Conservation (phyloP, 176 grass and related monocot species). For the Hordeum vulgare region MorexV3_pseudomolecules_assembly NC_058520.1:298068506-298069005, state of each 20-base stretch:
- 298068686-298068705: not conserved
- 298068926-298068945: slow-evolving; percentile 75
- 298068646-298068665: not conserved
- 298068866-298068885: not conserved
- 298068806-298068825: not conserved
- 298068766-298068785: not conserved
- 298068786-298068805: not conserved
- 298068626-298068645: not conserved
- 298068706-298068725: not conserved
- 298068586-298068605: too few relatives aligned
- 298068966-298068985: slow-evolving; percentile 55
- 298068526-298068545: too few relatives aligned
- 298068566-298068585: too few relatives aligned
- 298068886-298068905: slow-evolving; percentile 92
- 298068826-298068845: not conserved
- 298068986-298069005: not conserved
- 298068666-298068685: not conserved
- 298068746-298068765: not conserved
- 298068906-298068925: slow-evolving; percentile 74
- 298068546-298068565: too few relatives aligned
- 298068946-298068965: slow-evolving; percentile 81
- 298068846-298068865: not conserved
- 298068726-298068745: not conserved
- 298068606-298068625: not conserved
- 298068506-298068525: too few relatives aligned